Percentiles rank a stretch among this genome's conserved stretches.
These are phyloP conservation scores for Tolypocladium capitatum DNA, from an alignment of 2,329 filamentous ascomycete species.

Conservation along the genomic window DNA sequence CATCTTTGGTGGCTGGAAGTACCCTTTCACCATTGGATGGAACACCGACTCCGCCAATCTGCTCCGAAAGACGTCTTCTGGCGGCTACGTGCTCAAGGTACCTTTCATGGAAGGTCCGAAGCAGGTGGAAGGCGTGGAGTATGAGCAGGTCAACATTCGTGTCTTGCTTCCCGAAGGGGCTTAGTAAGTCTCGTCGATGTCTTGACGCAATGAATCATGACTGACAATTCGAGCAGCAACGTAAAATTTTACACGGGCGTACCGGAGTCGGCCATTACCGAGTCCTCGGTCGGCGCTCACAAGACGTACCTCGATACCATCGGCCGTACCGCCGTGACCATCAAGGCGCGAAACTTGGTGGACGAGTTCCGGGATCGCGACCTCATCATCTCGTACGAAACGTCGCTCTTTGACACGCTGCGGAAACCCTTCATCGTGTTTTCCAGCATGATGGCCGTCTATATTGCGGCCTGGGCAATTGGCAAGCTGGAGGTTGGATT, in stretches of 20 bases:
- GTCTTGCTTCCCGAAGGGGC: constrained; percentile 87
- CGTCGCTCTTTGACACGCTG: constrained; percentile 58
- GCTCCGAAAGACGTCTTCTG: constrained; percentile 51
- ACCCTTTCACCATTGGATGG: constrained; percentile 94
- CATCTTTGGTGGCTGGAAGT: constrained; percentile 96
- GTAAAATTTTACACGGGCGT: constrained; percentile 65
- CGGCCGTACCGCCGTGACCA: constrained; percentile 68
- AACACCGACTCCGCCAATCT: constrained; percentile 72
- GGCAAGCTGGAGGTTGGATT: constrained; percentile 76
- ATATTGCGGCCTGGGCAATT: constrained; percentile 60
- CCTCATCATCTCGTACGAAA: constrained; percentile 78
- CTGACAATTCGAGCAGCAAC: constrained; percentile 46
- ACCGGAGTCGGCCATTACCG: constrained; percentile 47
- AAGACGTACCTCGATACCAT: constrained; percentile 89
- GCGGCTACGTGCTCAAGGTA: constrained; percentile 75
- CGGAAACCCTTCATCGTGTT: constrained; percentile 82
- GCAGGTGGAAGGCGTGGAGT: constrained; percentile 73
- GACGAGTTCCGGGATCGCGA: constrained; percentile 81
- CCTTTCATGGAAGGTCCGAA: constrained; percentile 90
- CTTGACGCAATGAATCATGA: neutral
- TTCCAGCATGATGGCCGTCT: constrained; percentile 57
- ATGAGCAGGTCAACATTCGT: constrained; percentile 65
- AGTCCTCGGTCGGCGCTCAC: constrained; percentile 48
- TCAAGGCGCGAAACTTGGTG: constrained; percentile 75
- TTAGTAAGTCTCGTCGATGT: constrained; percentile 40